Conservation (phyloP, 805 yeast species). For the Saccharomycopsis fermentans region DNA sequence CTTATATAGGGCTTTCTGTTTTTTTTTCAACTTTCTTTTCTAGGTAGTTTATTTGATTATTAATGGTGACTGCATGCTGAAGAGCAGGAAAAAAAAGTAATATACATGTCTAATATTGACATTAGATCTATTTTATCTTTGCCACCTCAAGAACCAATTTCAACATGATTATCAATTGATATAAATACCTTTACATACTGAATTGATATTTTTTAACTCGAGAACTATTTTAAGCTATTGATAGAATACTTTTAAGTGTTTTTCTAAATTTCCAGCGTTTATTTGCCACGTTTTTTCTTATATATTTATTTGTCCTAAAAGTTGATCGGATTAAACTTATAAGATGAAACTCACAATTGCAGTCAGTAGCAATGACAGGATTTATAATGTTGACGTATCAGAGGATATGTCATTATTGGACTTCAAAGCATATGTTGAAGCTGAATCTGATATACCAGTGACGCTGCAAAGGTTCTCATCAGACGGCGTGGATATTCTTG, state of each 20-base stretch:
- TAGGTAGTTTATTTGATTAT: background rate
- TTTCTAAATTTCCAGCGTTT: too few species aligned
- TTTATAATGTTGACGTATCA: constrained; percentile 52
- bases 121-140: background rate
- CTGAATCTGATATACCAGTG: constrained; percentile 50
- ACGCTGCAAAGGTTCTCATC: constrained; percentile 38
- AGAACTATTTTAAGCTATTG: too few species aligned
- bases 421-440: constrained; percentile 60
- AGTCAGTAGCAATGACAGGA: constrained; percentile 37
- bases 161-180: background rate
- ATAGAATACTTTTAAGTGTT: too few species aligned
- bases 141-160: background rate
- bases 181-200: too few species aligned
- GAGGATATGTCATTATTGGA: constrained; percentile 55
- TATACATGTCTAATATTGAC: background rate
- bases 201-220: too few species aligned
- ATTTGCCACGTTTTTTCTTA: background rate
- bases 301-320: background rate
- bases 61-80: background rate
- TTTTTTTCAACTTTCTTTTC: background rate
- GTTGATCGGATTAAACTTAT: background rate
- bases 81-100: background rate
- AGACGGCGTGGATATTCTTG: constrained; percentile 34
- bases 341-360: constrained; percentile 45
- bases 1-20: too few species aligned